Base-by-base conservation (phyloP, 2,329 filamentous ascomycete genomes). In the Cladorrhinum sp. region DNA sequence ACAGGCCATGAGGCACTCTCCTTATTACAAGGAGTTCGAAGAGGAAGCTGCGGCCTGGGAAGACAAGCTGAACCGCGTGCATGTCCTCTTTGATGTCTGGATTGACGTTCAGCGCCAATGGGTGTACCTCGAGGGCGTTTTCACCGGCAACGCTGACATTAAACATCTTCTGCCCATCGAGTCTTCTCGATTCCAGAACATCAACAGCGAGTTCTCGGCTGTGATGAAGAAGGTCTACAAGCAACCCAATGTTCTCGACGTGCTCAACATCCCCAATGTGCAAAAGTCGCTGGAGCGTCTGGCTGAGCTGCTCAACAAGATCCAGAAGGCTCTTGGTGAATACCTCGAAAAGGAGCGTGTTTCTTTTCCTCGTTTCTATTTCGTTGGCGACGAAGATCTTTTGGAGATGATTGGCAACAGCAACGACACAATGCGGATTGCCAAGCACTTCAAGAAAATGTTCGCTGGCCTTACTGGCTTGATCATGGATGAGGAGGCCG, bases 371-470 rank as follows among this genome's bases (percentile, higher is more conserved):
- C 88, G 95, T 61, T 99, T 99, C 80, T 99, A 99, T 79, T 99
- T 99, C 70, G 96, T 99, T 60, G 95, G 95, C 74, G 96, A 99
- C 70, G 96, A 99, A 73, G 95, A 99, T 76, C 80, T 99, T 60
- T 82, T 99, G 23, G 95, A 99, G 75, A 99, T 99, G 77, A 99
- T 99, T 66, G 95, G 95, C 73, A 99, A 99, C 75, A 98, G 94
- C 78, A 97, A 97, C 71, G 95, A 99, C 71, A 96, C 94, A 9
- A 79, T 95, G 63, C 92, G 95, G 58, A 96, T 99, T 67, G 92
- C 95, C 46, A 99, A 99, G 75, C 96, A 99, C 79, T 92, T 99
- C 80, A 94, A 96, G 75, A 99, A 99, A 81, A 99, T 99, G 95
- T 99, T 99, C 80, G 95, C 96, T 65, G 95, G 95, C 64, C 82